phyloP scores from a whole-genome alignment of 2,329 filamentous ascomycete species.

The Colletotrichum salicis region DNA sequence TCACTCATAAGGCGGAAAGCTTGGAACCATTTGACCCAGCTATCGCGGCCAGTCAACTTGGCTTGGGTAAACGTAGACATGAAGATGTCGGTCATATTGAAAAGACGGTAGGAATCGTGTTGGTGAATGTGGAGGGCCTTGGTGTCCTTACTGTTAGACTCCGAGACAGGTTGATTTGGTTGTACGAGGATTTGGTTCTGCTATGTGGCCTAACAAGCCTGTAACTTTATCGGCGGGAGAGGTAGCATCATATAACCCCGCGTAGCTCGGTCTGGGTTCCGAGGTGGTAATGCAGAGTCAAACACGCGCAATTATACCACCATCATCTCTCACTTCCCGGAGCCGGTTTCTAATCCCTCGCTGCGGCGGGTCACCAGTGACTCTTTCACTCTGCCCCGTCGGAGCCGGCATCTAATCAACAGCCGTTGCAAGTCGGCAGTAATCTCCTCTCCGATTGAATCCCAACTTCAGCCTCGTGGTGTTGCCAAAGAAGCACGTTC shows the following conservation, averaged over 20 bases:
- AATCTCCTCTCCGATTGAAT: not conserved
- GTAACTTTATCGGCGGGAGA: not conserved
- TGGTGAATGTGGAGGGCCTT: not conserved
- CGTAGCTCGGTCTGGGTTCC: not conserved
- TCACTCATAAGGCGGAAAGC: too few species aligned
- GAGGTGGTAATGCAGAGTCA: too few species aligned
- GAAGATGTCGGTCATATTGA: too few species aligned
- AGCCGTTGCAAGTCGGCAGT: not conserved
- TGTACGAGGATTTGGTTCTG: slow-evolving; percentile 44
- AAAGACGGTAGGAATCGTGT: too few species aligned
- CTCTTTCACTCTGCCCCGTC: not conserved
- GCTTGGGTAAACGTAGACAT: too few species aligned
- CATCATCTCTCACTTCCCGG: not conserved
- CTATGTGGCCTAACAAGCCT: slow-evolving; percentile 40
- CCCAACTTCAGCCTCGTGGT: not conserved
- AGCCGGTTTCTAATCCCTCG: not conserved
- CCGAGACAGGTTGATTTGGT: slow-evolving; percentile 32
- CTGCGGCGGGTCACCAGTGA: not conserved
- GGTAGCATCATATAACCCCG: not conserved
- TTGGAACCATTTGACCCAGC: too few species aligned
- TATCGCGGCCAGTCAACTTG: too few species aligned
- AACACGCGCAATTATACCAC: not conserved
- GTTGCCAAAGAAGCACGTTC: not conserved
- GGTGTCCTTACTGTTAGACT: not conserved
- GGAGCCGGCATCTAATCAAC: not conserved